Conservation (phyloP, 1,284 basidiomycete species). For the Irpex sp. region DNA sequence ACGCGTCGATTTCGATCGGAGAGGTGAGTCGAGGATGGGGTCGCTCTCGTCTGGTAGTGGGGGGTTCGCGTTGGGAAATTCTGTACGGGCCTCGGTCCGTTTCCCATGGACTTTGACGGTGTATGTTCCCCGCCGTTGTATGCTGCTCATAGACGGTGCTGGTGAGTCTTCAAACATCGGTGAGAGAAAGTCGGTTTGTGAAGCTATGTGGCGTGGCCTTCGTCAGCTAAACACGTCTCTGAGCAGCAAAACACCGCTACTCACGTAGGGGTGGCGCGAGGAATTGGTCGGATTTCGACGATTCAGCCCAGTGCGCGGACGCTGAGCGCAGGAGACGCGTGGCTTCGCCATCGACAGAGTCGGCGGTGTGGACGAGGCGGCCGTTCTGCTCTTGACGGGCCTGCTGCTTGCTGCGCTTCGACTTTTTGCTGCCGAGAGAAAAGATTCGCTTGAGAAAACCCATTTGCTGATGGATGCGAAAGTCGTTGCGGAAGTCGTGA, state of each 20-base stretch:
- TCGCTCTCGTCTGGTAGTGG: constrained; percentile 16
- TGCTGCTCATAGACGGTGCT: constrained; percentile 34
- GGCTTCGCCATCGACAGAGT: constrained; percentile 46
- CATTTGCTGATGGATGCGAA: constrained; percentile 39
- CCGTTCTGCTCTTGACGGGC: constrained; percentile 24
- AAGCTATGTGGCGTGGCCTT: constrained; percentile 41
- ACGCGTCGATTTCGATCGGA: constrained; percentile 14
- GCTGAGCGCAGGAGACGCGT: constrained; percentile 67
- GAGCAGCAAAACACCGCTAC: constrained; percentile 24
- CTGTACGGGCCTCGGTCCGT: constrained; percentile 55
- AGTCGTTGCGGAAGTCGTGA: constrained; percentile 10
- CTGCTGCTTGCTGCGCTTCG: constrained; percentile 41
- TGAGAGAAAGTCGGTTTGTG: constrained; percentile 59
- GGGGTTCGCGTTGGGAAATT: constrained; percentile 61
- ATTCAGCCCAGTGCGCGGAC: constrained; percentile 58
- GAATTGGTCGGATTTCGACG: constrained; percentile 50
- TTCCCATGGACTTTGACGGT: constrained; percentile 65
- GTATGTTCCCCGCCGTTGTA: constrained; percentile 57
- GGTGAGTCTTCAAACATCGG: constrained; percentile 43
- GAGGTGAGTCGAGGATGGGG: constrained; percentile 21
- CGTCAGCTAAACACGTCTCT: background rate
- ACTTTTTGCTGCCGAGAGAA: constrained; percentile 64
- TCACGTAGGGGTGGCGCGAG: constrained; percentile 65
- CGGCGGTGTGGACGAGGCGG: constrained; percentile 15
- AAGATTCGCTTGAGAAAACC: constrained; percentile 69